Percentiles rank a stretch among this genome's conserved stretches.
phyloP scores from a whole-genome alignment of 495 filamentous ascomycete genomes.

The Articulospora tetracladia region DNA sequence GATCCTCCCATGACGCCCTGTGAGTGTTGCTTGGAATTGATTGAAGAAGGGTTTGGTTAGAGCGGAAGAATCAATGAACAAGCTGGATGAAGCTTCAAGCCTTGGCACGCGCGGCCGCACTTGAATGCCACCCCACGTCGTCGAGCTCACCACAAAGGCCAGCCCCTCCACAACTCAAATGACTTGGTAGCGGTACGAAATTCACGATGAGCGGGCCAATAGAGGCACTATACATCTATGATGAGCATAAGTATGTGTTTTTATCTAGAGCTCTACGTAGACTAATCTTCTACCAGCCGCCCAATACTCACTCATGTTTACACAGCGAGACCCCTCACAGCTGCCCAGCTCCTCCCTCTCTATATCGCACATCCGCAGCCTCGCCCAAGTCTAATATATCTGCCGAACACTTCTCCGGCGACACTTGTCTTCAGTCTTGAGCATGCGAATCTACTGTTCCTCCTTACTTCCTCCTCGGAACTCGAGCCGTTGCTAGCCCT shows the following conservation, averaged over 20 bases:
- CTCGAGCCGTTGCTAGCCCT: conserved; percentile 91
- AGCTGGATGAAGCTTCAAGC: neutral
- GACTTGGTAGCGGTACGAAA: conserved; percentile 20
- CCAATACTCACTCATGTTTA: conserved; percentile 53
- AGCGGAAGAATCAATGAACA: no score
- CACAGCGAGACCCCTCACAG: conserved; percentile 72
- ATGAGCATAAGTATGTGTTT: conserved; percentile 74
- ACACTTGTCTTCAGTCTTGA: conserved; percentile 82
- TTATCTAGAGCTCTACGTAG: neutral
- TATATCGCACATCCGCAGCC: conserved; percentile 83
- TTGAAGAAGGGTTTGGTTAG: neutral
- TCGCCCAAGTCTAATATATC: conserved; percentile 80
- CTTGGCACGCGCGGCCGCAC: conserved; percentile 12
- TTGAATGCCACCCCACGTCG: conserved; percentile 12
- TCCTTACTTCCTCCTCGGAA: conserved; percentile 77
- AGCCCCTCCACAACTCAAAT: conserved; percentile 1
- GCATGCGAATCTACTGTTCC: conserved; percentile 83
- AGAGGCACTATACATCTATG: conserved; percentile 94
- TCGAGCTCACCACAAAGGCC: neutral
- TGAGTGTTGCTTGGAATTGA: neutral
- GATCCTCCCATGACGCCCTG: neutral
- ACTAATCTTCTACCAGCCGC: conserved; percentile 23
- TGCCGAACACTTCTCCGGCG: conserved; percentile 77
- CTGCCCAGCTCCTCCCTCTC: conserved; percentile 71
- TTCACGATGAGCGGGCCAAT: conserved; percentile 74